Evolutionary conservation across 2,329 filamentous ascomycete genomes (phyloP).

Genomic region (Calonectria leucothoes): DNA sequence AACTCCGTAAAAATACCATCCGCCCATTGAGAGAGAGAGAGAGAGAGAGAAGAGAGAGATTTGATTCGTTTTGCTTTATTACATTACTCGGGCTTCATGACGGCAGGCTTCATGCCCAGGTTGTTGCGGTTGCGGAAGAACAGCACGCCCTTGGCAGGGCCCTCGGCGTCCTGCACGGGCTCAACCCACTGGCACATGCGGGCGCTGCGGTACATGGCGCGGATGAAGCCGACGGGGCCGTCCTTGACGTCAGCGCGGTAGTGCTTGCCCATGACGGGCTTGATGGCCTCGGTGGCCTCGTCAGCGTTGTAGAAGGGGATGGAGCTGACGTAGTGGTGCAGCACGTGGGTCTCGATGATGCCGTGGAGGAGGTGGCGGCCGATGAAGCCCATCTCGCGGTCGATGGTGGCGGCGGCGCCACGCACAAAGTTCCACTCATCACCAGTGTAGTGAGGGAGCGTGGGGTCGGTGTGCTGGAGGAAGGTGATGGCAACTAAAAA

Average conservation of each 20-base stretch:
- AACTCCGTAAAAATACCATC: slow-evolving; percentile 20
- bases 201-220: slow-evolving; percentile 82
- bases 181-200: slow-evolving; percentile 98
- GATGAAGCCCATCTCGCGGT: slow-evolving; percentile 97
- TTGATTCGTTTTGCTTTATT: neutral
- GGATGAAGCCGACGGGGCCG: slow-evolving; percentile 85
- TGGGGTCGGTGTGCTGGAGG: slow-evolving; percentile 96
- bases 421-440: slow-evolving; percentile 93
- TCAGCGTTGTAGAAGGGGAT: slow-evolving; percentile 98
- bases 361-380: slow-evolving; percentile 92
- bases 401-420: slow-evolving; percentile 94
- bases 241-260: slow-evolving; percentile 86
- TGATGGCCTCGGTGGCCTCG: slow-evolving; percentile 94
- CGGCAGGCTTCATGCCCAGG: slow-evolving; percentile 68
- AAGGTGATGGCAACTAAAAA: slow-evolving; percentile 93
- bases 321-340: slow-evolving; percentile 96
- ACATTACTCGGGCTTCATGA: slow-evolving; percentile 31
- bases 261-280: slow-evolving; percentile 93
- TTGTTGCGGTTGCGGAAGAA: slow-evolving; percentile 98
- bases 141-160: slow-evolving; percentile 84
- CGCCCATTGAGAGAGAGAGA: neutral
- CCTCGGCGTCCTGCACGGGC: slow-evolving; percentile 83
- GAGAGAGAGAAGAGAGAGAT: neutral
- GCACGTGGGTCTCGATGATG: slow-evolving; percentile 97
- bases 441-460: slow-evolving; percentile 90